Percentiles rank a stretch among this genome's conserved stretches.
Conservation (phyloP, 2,329 filamentous ascomycete species). For the Fusarium longipes region DNA sequence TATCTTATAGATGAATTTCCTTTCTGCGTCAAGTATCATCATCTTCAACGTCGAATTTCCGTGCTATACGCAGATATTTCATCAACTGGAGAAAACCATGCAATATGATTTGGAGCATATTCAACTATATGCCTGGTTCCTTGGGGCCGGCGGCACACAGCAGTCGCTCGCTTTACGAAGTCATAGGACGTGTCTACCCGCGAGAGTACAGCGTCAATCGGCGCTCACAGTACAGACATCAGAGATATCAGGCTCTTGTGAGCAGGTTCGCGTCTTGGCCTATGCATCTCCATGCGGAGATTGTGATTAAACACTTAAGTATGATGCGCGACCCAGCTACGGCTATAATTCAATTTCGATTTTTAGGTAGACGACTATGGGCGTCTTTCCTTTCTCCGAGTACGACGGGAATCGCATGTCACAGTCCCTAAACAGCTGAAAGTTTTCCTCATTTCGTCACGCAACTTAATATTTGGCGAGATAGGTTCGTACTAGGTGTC, state of each 20-base stretch:
- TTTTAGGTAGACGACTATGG: constrained; percentile 78
- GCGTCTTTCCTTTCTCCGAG: constrained; percentile 31
- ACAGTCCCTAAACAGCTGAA: neutral
- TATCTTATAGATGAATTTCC: constrained; percentile 1
- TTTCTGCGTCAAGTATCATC: constrained; percentile 31
- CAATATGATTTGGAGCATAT: constrained; percentile 7
- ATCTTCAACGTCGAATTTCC: constrained; percentile 39
- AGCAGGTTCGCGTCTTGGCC: neutral
- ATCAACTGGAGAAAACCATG: neutral
- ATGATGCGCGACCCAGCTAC: constrained; percentile 81
- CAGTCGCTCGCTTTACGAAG: constrained; percentile 56
- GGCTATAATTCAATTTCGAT: constrained; percentile 80
- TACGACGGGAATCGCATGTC: constrained; percentile 6
- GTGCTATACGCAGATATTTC: constrained; percentile 36
- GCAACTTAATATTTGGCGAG: neutral
- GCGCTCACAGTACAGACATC: constrained; percentile 83
- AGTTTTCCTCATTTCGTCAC: neutral
- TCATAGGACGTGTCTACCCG: constrained; percentile 71
- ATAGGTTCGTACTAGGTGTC: neutral
- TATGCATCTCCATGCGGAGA: constrained; percentile 82
- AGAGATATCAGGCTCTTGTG: constrained; percentile 74
- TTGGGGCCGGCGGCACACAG: constrained; percentile 40
- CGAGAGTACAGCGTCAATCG: constrained; percentile 81
- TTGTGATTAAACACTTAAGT: constrained; percentile 87
- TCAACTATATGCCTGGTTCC: constrained; percentile 4